These are phyloP conservation scores for Trichomonas gallinae DNA, from an alignment of 208 protist genomes.

Conservation along the genomic window DNA sequence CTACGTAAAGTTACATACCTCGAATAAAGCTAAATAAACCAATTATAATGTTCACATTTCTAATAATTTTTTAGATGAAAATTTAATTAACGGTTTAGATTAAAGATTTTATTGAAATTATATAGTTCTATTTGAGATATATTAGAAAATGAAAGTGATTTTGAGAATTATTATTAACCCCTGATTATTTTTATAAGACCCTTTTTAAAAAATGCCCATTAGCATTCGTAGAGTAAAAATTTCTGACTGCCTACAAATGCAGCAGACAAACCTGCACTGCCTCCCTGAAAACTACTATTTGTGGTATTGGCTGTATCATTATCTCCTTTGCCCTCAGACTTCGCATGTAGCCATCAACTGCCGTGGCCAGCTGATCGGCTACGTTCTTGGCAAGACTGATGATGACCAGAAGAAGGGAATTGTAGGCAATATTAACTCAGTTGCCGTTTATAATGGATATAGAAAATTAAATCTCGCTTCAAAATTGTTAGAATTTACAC, in stretches of 20 bases:
- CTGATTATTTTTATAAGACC: background rate
- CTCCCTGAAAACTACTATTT: background rate
- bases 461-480: background rate
- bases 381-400: background rate
- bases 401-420: background rate
- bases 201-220: background rate
- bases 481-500: background rate
- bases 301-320: slow-evolving; percentile 6
- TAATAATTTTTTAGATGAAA: too few relatives aligned
- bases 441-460: slow-evolving; percentile 17
- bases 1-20: background rate
- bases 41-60: too few relatives aligned
- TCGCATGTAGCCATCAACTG: background rate
- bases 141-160: too few relatives aligned
- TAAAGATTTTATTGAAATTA: too few relatives aligned
- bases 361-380: background rate
- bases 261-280: background rate
- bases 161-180: too few relatives aligned
- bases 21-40: background rate
- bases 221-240: background rate
- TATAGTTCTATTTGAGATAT: too few relatives aligned
- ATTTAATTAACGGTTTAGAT: too few relatives aligned
- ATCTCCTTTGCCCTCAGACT: background rate
- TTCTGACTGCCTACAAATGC: background rate
- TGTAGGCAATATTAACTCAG: background rate